These are phyloP conservation scores for Aspergillus aculeatus DNA, from an alignment of 2,329 filamentous ascomycete species.

Conservation along the genomic window DNA sequence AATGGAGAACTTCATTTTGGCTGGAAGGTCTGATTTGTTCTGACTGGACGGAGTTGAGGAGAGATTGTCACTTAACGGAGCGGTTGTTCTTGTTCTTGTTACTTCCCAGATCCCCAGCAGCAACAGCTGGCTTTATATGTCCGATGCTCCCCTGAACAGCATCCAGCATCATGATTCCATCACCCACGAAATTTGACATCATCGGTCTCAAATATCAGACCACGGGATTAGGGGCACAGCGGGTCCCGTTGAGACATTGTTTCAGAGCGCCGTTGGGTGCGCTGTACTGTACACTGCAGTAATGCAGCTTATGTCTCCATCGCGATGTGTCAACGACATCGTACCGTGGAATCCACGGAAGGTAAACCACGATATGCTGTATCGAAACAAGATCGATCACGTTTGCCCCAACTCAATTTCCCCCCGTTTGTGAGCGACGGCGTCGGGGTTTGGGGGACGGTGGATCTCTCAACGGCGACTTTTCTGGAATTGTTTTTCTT, in stretches of 20 bases:
- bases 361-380: not conserved
- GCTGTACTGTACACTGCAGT: not conserved
- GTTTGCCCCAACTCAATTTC: not conserved
- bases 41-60: not conserved
- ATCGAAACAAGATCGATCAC: not conserved
- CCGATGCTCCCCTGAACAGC: not conserved
- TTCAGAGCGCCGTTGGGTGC: not conserved
- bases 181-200: not conserved
- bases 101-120: not conserved
- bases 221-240: not conserved
- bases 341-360: not conserved
- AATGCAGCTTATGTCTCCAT: not conserved
- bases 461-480: not conserved
- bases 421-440: not conserved
- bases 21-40: not conserved
- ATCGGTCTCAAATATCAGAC: not conserved
- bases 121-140: not conserved
- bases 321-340: not conserved
- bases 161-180: not conserved
- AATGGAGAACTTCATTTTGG: conserved; percentile 30
- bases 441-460: not conserved
- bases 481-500: not conserved
- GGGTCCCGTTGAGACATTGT: not conserved
- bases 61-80: not conserved
- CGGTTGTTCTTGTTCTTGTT: not conserved